A percentile compares a stretch with the other conserved stretches of the same genome.
Conservation (phyloP, 176 grass and related monocot species). For the Leersia perrieri region DNA sequence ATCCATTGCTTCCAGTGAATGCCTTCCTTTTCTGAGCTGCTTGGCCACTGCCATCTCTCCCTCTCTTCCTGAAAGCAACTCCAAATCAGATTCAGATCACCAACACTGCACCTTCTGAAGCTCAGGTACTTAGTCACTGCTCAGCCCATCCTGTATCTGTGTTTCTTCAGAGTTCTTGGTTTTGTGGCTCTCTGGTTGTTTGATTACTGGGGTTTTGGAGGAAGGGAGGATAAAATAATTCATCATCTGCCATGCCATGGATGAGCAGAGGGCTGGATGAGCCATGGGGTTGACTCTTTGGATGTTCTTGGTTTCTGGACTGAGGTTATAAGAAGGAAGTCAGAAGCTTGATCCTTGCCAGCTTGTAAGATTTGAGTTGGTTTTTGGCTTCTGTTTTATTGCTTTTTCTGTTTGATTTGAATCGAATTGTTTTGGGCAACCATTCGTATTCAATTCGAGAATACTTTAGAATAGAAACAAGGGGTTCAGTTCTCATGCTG, state of each 20-base stretch:
- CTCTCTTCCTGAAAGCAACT: constrained; percentile 49
- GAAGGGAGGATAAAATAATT: background rate
- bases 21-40: constrained; percentile 42
- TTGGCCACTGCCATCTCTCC: background rate
- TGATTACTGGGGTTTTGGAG: background rate
- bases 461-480: background rate
- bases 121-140: constrained; percentile 37
- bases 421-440: background rate
- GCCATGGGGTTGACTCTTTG: background rate
- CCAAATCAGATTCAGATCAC: constrained; percentile 34
- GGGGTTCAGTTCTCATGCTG: background rate
- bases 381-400: background rate
- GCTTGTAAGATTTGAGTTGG: constrained; percentile 2
- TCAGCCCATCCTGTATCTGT: background rate
- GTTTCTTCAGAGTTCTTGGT: background rate
- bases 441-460: background rate
- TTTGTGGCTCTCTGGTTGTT: background rate
- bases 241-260: background rate
- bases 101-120: background rate
- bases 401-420: background rate
- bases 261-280: background rate
- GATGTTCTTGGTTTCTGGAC: background rate
- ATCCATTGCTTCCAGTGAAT: constrained; percentile 64
- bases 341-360: background rate
- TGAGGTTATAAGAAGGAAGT: constrained; percentile 11